Evolutionary conservation across 2,329 filamentous ascomycete genomes (phyloP).

Genomic region (Plenodomus tracheiphilus): DNA sequence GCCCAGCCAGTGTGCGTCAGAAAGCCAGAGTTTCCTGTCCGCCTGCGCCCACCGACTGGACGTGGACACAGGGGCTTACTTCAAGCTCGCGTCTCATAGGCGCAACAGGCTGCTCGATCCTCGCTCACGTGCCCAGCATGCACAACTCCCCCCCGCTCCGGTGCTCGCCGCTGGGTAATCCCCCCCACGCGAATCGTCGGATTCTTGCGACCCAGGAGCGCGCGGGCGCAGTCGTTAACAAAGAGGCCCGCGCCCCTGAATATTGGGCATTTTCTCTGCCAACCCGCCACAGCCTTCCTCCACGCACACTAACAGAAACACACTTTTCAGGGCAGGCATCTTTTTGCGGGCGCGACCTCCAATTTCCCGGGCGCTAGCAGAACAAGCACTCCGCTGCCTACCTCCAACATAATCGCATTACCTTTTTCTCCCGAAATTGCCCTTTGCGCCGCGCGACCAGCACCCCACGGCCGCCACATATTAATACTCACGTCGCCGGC

Average conservation of each 20-base stretch:
- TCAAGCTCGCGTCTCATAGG: slow-evolving; percentile 18
- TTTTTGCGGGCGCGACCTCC: slow-evolving; percentile 11
- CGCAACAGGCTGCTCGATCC: not conserved
- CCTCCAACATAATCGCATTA: slow-evolving; percentile 22
- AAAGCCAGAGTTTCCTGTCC: not conserved
- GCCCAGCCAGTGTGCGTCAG: slow-evolving; percentile 1
- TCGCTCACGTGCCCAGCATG: slow-evolving; percentile 7
- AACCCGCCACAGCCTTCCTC: not conserved
- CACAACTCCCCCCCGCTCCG: not conserved
- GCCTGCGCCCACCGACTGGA: slow-evolving; percentile 14
- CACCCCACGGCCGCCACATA: slow-evolving; percentile 32
- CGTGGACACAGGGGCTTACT: slow-evolving; percentile 16
- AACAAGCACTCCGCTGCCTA: slow-evolving; percentile 17
- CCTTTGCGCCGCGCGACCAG: slow-evolving; percentile 29
- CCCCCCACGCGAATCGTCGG: not conserved
- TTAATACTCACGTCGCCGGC: slow-evolving; percentile 31
- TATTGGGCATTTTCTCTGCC: slow-evolving; percentile 1
- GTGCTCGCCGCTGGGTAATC: not conserved
- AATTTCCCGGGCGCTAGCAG: slow-evolving; percentile 2
- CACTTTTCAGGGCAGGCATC: not conserved
- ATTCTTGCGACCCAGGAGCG: not conserved
- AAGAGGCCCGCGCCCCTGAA: not conserved
- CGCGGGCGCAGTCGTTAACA: not conserved
- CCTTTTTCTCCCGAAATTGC: slow-evolving; percentile 20
- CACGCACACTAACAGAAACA: not conserved